Conservation (phyloP, 2,329 filamentous ascomycete genomes). For the Diaporthe nobilis region DNA sequence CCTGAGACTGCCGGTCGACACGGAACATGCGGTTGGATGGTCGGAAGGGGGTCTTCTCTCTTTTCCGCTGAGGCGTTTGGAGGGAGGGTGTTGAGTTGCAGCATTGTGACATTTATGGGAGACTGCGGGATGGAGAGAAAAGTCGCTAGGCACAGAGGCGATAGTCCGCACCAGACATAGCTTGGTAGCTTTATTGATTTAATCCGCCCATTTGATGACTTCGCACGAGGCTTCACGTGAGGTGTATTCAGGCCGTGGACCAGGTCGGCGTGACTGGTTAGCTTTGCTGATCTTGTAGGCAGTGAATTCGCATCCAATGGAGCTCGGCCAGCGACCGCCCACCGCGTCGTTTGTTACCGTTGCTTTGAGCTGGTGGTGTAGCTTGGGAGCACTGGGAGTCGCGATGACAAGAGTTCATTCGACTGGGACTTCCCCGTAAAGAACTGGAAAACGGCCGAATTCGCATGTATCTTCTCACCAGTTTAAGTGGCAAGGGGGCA, state of each 20-base stretch:
- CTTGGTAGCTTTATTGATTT: constrained; percentile 14
- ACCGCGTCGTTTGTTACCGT: no score
- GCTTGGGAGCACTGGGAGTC: not conserved
- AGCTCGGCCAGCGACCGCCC: no score
- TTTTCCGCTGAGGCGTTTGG: constrained; percentile 8
- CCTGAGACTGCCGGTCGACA: not conserved
- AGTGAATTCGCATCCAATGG: no score
- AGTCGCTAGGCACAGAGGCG: not conserved
- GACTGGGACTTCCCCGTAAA: not conserved
- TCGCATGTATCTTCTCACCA: not conserved
- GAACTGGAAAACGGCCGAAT: not conserved
- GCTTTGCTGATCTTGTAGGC: not conserved
- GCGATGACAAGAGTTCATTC: not conserved
- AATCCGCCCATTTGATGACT: not conserved
- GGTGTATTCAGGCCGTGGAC: not conserved
- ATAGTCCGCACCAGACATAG: not conserved
- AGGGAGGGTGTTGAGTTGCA: not conserved
- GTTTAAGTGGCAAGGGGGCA: not conserved
- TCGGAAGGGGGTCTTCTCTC: no score
- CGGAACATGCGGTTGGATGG: no score
- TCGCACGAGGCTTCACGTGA: not conserved
- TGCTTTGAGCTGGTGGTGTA: not conserved
- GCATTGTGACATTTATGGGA: not conserved
- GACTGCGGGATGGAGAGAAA: not conserved
- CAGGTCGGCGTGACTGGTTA: not conserved